Evolutionary conservation across 331 rosid genomes (phyloP).

Genomic region (Quercus phellos): DNA sequence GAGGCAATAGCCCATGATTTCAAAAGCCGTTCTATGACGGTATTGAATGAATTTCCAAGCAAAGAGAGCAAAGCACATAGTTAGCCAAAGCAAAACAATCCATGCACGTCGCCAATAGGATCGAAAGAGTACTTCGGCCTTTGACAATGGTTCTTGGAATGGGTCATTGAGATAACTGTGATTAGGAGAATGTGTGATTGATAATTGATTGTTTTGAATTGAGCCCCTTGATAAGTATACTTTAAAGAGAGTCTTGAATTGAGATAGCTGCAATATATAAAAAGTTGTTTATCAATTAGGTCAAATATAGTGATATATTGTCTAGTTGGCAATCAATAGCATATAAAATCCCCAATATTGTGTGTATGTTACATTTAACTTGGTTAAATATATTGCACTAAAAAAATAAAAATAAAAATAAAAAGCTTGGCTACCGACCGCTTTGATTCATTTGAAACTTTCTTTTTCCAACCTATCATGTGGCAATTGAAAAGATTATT

Average conservation of each 20-base stretch:
- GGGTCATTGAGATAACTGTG: constrained; percentile 2
- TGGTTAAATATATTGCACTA: background rate
- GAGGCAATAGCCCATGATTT: constrained; percentile 83
- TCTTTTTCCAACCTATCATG: too few relatives aligned
- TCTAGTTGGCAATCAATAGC: too few relatives aligned
- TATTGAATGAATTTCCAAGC: constrained; percentile 77
- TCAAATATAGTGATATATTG: too few relatives aligned
- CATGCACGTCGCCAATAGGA: constrained; percentile 69
- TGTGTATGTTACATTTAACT: too few relatives aligned
- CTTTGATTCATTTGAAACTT: too few relatives aligned
- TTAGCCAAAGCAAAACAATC: constrained; percentile 60
- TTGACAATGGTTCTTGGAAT: constrained; percentile 44
- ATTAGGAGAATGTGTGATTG: background rate
- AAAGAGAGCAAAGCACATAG: constrained; percentile 45
- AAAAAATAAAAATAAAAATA: too few relatives aligned
- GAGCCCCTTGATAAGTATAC: constrained; percentile 25
- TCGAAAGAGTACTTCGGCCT: constrained; percentile 56
- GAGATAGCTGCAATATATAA: constrained; percentile 39
- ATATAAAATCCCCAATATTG: too few relatives aligned
- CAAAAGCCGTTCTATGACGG: constrained; percentile 49
- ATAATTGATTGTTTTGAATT: constrained; percentile 23
- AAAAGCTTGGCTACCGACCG: too few relatives aligned
- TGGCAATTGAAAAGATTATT: too few relatives aligned
- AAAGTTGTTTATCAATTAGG: background rate
- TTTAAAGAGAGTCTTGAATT: constrained; percentile 53